Evolutionary conservation across 345 rosid genomes (phyloP), one percentile per base, ranked within the genome.

Genomic region (Populus alba): DNA sequence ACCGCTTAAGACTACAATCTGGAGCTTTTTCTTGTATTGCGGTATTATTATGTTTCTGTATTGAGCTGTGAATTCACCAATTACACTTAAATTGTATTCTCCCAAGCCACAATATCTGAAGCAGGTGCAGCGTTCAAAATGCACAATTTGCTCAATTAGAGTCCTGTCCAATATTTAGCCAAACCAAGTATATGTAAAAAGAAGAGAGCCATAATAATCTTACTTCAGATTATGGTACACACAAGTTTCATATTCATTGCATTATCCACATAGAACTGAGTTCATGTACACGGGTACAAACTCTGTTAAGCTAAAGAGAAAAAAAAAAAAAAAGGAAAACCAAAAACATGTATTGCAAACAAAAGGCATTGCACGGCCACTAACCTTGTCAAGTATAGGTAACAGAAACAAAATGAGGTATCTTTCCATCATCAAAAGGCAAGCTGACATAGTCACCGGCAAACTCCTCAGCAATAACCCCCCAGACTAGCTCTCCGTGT

Each of bases 381-480:
- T 69, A 20, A 75, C 83, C 49, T 45, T 49, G 84, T 73, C 75
- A 79, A 68, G 69, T 43, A 38, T 72, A 81, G 61, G 55, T 82
- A 63, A 84, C 78, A 47, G 82, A 90, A 67, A 91, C 88, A 76
- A 90, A 82, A 85, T 85, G 90, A 81, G 95, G 94, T 57, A 82
- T 92, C 86, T 95, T 93, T 33, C 82, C 88, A 25, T 89, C 90
- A 65, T 89, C 92, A 76, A 91, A 90, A 69, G 98, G 99, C 86
- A 93, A 87, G 49, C 94, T 88, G 4, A 89, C 88, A 59, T 91
- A 92, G 55, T 89, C 92, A 57, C 86, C 78, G 0, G 91, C 87
- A 80, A 92, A 88, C 75, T 93, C 96, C 78, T 89, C 87, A 6
- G 94, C 96, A 15, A 94, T 92, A n/a, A n/a, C n/a, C 87, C 91